These are phyloP conservation scores for Cryptosporidium felis DNA, from an alignment of 169 alveolate species.

Conservation along the genomic window DNA sequence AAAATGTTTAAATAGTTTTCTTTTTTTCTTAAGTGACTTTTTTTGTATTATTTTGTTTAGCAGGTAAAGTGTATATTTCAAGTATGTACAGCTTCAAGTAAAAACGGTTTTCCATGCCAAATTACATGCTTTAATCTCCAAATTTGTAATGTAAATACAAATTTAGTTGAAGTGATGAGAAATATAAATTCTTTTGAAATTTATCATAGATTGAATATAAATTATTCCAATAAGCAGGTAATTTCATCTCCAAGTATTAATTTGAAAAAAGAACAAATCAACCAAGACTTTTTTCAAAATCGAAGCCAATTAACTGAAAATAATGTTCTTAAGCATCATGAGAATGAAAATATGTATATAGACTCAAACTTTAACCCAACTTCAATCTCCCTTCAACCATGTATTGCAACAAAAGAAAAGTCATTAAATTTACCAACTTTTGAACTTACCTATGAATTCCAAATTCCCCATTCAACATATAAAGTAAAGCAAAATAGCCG, in stretches of 20 bases:
- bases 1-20: too few relatives aligned
- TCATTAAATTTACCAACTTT: conserved; percentile 9
- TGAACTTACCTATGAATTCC: conserved; percentile 39
- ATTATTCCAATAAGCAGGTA: conserved; percentile 39
- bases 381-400: conserved; percentile 33
- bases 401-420: conserved; percentile 49
- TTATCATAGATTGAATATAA: conserved; percentile 3
- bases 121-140: conserved; percentile 24
- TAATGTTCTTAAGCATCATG: conserved; percentile 1
- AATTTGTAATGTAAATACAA: conserved; percentile 13
- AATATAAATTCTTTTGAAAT: conserved; percentile 49
- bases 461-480: conserved; percentile 20
- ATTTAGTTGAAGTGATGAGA: conserved; percentile 38
- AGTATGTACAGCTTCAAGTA: conserved; percentile 71
- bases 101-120: neutral
- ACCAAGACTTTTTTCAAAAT: neutral
- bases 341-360: conserved; percentile 18
- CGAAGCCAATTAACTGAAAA: neutral
- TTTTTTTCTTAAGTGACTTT: too few relatives aligned
- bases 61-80: too few relatives aligned
- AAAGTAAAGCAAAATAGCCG: conserved; percentile 32
- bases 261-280: conserved; percentile 28
- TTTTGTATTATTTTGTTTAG: too few relatives aligned
- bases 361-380: neutral
- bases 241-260: conserved; percentile 25